Evolutionary conservation across 305 asterid species (phyloP).

Genomic region (Striga hermonthica): DNA sequence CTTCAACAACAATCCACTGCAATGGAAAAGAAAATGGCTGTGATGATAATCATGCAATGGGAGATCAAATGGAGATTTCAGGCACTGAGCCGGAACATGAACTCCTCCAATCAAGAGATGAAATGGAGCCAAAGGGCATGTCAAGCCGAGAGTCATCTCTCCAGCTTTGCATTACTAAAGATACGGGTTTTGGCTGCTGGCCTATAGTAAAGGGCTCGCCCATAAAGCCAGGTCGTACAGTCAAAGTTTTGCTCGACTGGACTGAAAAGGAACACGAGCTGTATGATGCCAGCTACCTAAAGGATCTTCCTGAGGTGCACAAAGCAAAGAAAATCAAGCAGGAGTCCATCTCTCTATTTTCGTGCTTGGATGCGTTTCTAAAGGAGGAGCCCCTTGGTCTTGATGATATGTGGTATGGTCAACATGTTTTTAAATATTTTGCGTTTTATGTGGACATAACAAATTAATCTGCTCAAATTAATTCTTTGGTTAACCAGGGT

Average conservation of each 20-base stretch:
- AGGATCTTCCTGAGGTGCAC: conserved; percentile 79
- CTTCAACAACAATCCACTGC: conserved; percentile 33
- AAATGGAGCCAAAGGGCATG: conserved; percentile 46
- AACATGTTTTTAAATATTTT: conserved; percentile 12
- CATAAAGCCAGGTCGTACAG: conserved; percentile 43
- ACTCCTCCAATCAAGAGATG: conserved; percentile 37
- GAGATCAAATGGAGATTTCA: conserved; percentile 35
- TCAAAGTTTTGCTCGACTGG: conserved; percentile 72
- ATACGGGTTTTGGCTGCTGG: conserved; percentile 52
- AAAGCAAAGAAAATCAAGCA: conserved; percentile 81
- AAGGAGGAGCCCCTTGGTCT: conserved; percentile 97
- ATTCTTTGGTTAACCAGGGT: too few species aligned
- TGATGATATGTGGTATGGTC: conserved; percentile 88
- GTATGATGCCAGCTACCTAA: conserved; percentile 64
- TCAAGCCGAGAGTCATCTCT: conserved; percentile 54
- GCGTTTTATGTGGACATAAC: background rate
- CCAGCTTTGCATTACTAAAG: conserved; percentile 63
- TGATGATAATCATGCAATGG: conserved; percentile 32
- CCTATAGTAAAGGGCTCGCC: conserved; percentile 60
- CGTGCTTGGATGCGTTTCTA: conserved; percentile 86
- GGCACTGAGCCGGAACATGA: conserved; percentile 38
- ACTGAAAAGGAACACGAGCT: conserved; percentile 57
- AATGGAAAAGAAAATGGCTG: conserved; percentile 44
- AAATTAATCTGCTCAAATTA: too few species aligned
- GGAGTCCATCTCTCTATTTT: conserved; percentile 82